Evolutionary conservation across 352 stramenopile genomes (phyloP), one percentile per base, ranked within the genome.

Genomic region (Elongisporangium undulatum): DNA sequence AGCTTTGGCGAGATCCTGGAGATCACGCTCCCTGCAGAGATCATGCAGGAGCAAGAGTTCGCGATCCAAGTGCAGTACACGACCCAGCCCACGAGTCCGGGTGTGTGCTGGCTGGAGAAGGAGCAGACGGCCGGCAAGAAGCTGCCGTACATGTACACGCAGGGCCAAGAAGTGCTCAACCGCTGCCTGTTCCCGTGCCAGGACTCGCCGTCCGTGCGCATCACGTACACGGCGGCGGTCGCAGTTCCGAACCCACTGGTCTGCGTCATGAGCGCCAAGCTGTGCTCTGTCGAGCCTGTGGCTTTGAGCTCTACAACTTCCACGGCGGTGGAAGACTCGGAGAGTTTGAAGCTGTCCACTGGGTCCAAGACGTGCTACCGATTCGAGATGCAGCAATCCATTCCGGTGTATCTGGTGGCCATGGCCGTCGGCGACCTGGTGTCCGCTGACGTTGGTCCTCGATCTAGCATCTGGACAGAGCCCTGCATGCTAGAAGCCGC

Each of bases 181-280:
- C 85, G 85, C 58, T 90, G 82, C 69, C 78, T 94, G 56, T 89
- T 94, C 48, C 84, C 87, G 38, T 96, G 83, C 26, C 84, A 98
- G 64, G 97, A 99, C 84, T 90, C 87, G 38, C 96, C 95, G 6
- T 95, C 79, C 6, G 91, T 98, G 29, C 98, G 98, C 58, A 81
- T 98, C 58, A 98, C 97, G 22, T 99, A 98, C 73, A 84, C 88
- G 13, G 94, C 96, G 2, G 82, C 72, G 17, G 86, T 99, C n/a
- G 74, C 77, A 13, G 95, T 98, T 20, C 95, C 97, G 0, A 59
- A 77, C 10, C 97, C 92, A 74, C 79, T 97, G 6, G 97, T 96
- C 29, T 94, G 85, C 61, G 81, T 92, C 34, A 95, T 95, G 86
- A 92, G 84, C 49, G 86, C 83, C 21, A 85, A 90, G 59, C 62